These are phyloP conservation scores for Termitomyces sp. DNA, from an alignment of 768 basidiomycete species.

Conservation along the genomic window DNA sequence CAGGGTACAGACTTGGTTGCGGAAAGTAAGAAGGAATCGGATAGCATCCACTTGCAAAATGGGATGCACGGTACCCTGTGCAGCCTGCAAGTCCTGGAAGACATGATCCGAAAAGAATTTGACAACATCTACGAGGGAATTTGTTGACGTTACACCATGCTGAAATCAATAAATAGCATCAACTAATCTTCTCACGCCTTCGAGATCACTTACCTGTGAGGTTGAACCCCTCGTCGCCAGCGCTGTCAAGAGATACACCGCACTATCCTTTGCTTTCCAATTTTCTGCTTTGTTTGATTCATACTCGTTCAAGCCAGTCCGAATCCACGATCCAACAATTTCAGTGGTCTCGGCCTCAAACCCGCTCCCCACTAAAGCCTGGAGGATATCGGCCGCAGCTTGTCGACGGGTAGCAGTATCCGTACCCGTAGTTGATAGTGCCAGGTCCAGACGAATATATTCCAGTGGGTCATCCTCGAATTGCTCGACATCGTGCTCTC, in stretches of 20 bases:
- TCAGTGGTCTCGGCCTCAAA: slow-evolving; percentile 84
- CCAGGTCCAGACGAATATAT: slow-evolving; percentile 83
- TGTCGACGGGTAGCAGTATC: slow-evolving; percentile 86
- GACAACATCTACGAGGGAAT: slow-evolving; percentile 88
- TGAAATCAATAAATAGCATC: slow-evolving; percentile 20
- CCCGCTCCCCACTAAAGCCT: slow-evolving; percentile 77
- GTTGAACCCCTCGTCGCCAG: slow-evolving; percentile 89
- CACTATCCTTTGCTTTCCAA: slow-evolving; percentile 93
- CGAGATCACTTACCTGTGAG: slow-evolving; percentile 49
- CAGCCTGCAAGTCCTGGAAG: slow-evolving; percentile 76
- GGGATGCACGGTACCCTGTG: slow-evolving; percentile 65
- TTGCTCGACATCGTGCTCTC: slow-evolving; percentile 88
- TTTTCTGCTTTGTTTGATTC: slow-evolving; percentile 47
- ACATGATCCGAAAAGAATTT: slow-evolving; percentile 94
- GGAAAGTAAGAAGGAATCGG: slow-evolving; percentile 89
- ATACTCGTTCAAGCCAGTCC: slow-evolving; percentile 66
- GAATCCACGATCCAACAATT: slow-evolving; percentile 83
- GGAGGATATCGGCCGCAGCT: slow-evolving; percentile 93
- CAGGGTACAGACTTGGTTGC: slow-evolving; percentile 69
- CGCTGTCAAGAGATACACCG: slow-evolving; percentile 90
- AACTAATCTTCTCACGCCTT: neutral
- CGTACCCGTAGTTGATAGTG: slow-evolving; percentile 51
- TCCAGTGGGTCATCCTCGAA: slow-evolving; percentile 98
- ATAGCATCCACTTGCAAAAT: slow-evolving; percentile 96
- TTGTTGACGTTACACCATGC: slow-evolving; percentile 93